A percentile compares a stretch with the other conserved stretches of the same genome.
Evolutionary conservation across 2,329 filamentous ascomycete genomes (phyloP).

Genomic region (Coniochaeta sp.): DNA sequence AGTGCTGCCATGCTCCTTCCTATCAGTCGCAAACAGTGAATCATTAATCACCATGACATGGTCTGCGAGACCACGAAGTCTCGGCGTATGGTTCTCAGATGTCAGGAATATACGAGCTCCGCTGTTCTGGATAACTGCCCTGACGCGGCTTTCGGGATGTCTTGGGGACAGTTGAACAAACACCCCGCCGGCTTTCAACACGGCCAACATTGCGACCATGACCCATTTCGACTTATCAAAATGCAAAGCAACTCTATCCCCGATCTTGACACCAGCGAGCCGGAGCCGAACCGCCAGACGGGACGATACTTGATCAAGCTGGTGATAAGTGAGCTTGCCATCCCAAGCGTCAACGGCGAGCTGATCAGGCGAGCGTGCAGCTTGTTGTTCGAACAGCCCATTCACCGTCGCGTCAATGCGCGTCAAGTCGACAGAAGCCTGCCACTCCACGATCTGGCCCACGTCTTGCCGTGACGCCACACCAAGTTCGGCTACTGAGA

Average conservation of each 20-base stretch:
- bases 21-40: too few relatives aligned
- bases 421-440: too few relatives aligned
- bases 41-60: too few relatives aligned
- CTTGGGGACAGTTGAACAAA: not conserved
- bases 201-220: constrained; percentile 13
- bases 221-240: constrained; percentile 20
- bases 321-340: constrained; percentile 36
- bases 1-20: too few relatives aligned
- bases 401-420: not conserved
- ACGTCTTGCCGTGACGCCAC: too few relatives aligned
- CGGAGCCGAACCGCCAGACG: constrained; percentile 29
- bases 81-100: too few relatives aligned
- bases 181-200: constrained; percentile 12
- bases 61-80: too few relatives aligned
- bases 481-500: too few relatives aligned
- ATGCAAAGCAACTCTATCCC: constrained; percentile 29
- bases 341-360: constrained; percentile 43
- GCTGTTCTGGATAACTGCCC: too few relatives aligned
- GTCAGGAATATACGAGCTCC: too few relatives aligned
- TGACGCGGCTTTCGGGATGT: not conserved
- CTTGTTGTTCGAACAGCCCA: not conserved
- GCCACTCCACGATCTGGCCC: not conserved
- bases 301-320: constrained; percentile 33
- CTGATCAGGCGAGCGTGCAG: constrained; percentile 19
- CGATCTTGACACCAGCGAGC: constrained; percentile 24